These are phyloP conservation scores for Globisporangium cystogenes DNA, from an alignment of 352 stramenopile genomes.

Conservation along the genomic window DNA sequence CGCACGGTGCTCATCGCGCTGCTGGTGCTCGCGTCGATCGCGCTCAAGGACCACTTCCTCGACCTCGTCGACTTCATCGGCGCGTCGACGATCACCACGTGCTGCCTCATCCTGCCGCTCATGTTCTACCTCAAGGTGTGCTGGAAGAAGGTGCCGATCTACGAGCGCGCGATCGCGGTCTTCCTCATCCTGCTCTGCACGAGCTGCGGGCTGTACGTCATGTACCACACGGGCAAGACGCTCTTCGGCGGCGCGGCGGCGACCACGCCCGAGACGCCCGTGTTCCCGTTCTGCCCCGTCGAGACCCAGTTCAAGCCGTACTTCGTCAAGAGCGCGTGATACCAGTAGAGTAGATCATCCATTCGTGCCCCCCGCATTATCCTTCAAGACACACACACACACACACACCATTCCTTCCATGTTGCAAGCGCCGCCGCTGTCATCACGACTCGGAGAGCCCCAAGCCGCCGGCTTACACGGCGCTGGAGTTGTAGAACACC, in stretches of 20 bases:
- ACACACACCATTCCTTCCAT: too few relatives aligned
- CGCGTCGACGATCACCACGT: constrained; percentile 15
- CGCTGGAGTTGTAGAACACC: constrained; percentile 7
- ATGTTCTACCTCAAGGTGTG: constrained; percentile 29
- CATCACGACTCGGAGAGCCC: neutral
- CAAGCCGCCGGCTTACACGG: neutral
- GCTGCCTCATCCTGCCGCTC: constrained; percentile 28
- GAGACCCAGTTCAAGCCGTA: constrained; percentile 14
- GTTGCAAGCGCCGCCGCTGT: neutral
- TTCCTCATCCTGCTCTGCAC: constrained; percentile 18
- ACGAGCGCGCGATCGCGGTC: constrained; percentile 13
- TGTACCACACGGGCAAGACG: constrained; percentile 11
- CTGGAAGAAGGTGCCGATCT: constrained; percentile 18
- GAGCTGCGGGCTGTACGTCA: constrained; percentile 20
- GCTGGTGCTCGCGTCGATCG: constrained; percentile 7
- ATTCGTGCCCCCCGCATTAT: too few relatives aligned
- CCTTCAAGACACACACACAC: too few relatives aligned
- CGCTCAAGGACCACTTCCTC: constrained; percentile 11
- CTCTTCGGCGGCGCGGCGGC: constrained; percentile 3
- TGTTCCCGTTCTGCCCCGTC: constrained; percentile 14
- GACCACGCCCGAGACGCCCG: constrained; percentile 9
- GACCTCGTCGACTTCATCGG: constrained; percentile 25
- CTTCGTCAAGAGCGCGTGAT: constrained; percentile 1
- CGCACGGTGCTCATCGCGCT: constrained; percentile 16
- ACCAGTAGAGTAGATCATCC: too few relatives aligned